A percentile compares a stretch with the other conserved stretches of the same genome.
These are phyloP conservation scores for Botrytis squamosa DNA, from an alignment of 2,329 filamentous ascomycete species.

Conservation along the genomic window DNA sequence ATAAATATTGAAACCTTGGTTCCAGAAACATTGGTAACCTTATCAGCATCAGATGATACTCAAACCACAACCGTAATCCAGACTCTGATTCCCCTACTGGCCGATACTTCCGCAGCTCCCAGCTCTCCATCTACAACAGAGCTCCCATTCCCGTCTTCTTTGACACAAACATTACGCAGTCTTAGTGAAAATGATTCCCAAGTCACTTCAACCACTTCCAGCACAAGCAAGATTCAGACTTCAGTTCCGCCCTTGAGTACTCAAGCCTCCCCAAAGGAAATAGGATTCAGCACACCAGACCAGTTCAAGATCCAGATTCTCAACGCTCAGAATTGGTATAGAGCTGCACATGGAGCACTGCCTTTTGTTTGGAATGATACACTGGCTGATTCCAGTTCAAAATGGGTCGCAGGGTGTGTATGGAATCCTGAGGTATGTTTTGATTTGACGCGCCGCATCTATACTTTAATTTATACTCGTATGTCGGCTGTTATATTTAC, in stretches of 20 bases:
- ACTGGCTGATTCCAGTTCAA: neutral
- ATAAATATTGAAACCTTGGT: neutral
- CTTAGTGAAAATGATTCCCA: neutral
- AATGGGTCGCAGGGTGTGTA: neutral
- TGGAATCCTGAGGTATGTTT: slow-evolving; percentile 2
- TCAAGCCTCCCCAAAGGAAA: neutral
- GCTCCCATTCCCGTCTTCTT: neutral
- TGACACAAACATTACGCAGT: neutral
- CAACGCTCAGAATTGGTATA: slow-evolving; percentile 1
- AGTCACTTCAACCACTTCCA: neutral
- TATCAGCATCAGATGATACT: neutral
- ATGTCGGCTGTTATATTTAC: neutral
- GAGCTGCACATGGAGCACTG: neutral
- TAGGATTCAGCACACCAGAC: neutral
- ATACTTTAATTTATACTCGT: rapidly evolving
- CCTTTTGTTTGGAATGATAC: slow-evolving; percentile 3
- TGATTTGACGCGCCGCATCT: too few species aligned
- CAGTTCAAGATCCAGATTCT: slow-evolving; percentile 2
- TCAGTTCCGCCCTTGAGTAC: neutral
- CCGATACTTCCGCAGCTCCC: neutral
- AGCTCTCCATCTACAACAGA: neutral
- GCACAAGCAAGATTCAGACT: neutral
- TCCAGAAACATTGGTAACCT: neutral
- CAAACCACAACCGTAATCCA: neutral
- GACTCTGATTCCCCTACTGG: neutral